phyloP scores from a whole-genome alignment of 2,329 filamentous ascomycete genomes.

The Beauveria rudraprayagi region DNA sequence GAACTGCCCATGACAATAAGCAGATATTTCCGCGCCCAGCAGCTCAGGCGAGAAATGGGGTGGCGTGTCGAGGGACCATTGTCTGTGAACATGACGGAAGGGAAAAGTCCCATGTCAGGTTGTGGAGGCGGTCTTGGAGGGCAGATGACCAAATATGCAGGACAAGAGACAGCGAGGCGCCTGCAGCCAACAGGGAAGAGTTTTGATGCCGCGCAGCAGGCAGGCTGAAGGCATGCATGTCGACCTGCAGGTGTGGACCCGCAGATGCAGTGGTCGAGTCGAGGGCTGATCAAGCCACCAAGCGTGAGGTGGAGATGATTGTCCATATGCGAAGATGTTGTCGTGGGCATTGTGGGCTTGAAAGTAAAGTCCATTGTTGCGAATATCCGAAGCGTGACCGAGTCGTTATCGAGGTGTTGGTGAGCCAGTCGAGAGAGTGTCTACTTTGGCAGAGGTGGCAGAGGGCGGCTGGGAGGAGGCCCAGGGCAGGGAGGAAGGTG shows the following conservation, averaged over 20 bases:
- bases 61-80: background rate
- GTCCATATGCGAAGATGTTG: background rate
- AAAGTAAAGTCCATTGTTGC: background rate
- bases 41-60: background rate
- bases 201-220: slow-evolving; percentile 7
- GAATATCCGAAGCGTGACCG: background rate
- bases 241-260: slow-evolving; percentile 4
- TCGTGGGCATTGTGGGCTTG: background rate
- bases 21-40: background rate
- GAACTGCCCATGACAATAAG: background rate
- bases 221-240: slow-evolving; percentile 9
- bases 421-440: slow-evolving; percentile 17
- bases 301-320: background rate
- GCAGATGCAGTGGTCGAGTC: slow-evolving; percentile 7
- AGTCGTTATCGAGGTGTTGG: background rate
- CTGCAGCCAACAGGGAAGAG: background rate
- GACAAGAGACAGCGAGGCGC: background rate
- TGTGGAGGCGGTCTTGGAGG: background rate
- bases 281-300: slow-evolving; percentile 9
- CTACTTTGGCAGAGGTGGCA: slow-evolving; percentile 57
- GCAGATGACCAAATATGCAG: slow-evolving; percentile 12
- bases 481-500: slow-evolving; percentile 61
- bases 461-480: slow-evolving; percentile 55
- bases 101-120: background rate
- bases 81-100: background rate